Evolutionary conservation across 306 rosid genomes (phyloP), one percentile per base, ranked within the genome.

Genomic region (Vigna mungo): DNA sequence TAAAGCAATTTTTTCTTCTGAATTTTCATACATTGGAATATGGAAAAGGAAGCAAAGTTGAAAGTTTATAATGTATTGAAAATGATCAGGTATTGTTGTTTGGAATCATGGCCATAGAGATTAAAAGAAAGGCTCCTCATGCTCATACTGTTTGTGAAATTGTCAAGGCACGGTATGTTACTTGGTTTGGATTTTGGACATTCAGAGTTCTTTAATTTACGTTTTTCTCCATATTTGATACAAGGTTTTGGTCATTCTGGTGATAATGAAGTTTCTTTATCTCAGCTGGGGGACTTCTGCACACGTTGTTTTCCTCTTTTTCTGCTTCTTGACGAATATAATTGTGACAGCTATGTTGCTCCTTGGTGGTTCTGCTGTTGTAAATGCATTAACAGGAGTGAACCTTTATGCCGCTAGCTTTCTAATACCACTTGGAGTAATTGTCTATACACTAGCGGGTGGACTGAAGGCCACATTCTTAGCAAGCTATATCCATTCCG

Each of bases 141-240:
- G 97, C 97, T 76, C 98, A 94, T 61, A 92, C 98, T 13, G 95
- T 92, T 18, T 94, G 98, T 63, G 97, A 94, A 86, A 94, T 94
- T 36, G 97, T 90, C 72, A 94, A 86, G 83, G 97, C 98, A 52
- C 96, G 97, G 96, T 92, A 84, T 15, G 92, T 80, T 43, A 13
- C 64, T n/a, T 12, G 55, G 55, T 37, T 71, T n/a, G 41, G 32
- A 43, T 53, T 36, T 73, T 13, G 51, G n/a, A 46, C 25, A 64
- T 76, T 23, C n/a, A 27, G 53, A 58, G 49, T 66, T 30, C 20
- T 18, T 9, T 54, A 17, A 15, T 30, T 62, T 52, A 49, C 60
- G 43, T 58, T 64, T 72, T 48, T 41, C 17, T 43, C 7, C 53
- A 55, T 51, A 51, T 37, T 71, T 27, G 17, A 48, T n/a, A 13